Percentiles rank a stretch among this genome's conserved stretches.
Evolutionary conservation across 2,329 filamentous ascomycete species (phyloP).

Genomic region (Ambrosiella cleistominuta): DNA sequence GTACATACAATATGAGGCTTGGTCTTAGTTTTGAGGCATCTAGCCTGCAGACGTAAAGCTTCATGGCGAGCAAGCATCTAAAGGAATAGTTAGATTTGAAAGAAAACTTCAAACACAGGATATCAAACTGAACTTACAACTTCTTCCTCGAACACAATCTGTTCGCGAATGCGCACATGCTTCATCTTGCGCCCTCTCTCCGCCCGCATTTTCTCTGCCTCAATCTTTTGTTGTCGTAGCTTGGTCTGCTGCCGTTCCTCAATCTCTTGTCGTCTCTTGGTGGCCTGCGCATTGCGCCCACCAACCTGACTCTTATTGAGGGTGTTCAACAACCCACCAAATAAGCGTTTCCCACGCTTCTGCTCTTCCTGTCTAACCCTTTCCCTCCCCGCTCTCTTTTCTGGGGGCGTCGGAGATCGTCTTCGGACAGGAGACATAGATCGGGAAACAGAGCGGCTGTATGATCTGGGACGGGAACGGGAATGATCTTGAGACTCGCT

Average conservation of each 20-base stretch:
- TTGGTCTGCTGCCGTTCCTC: slow-evolving; percentile 67
- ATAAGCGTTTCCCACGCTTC: slow-evolving; percentile 68
- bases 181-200: slow-evolving; percentile 47
- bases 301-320: slow-evolving; percentile 40
- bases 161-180: slow-evolving; percentile 45
- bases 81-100: slow-evolving; percentile 15
- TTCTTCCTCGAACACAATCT: slow-evolving; percentile 57
- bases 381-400: neutral
- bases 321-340: slow-evolving; percentile 63
- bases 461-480: slow-evolving; percentile 1
- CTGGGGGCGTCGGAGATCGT: slow-evolving; percentile 1
- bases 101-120: neutral
- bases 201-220: slow-evolving; percentile 50
- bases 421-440: neutral
- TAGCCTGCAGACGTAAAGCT: slow-evolving; percentile 53
- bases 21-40: slow-evolving; percentile 53
- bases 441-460: neutral
- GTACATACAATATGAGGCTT: slow-evolving; percentile 55
- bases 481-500: neutral
- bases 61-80: slow-evolving; percentile 61
- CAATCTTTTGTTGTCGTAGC: slow-evolving; percentile 51
- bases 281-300: slow-evolving; percentile 1
- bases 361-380: slow-evolving; percentile 46
- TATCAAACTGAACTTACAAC: slow-evolving; percentile 38
- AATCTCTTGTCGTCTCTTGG: slow-evolving; percentile 55